phyloP scores from a whole-genome alignment of 1,284 basidiomycete genomes.

The Cryptococcus neoformans region DNA sequence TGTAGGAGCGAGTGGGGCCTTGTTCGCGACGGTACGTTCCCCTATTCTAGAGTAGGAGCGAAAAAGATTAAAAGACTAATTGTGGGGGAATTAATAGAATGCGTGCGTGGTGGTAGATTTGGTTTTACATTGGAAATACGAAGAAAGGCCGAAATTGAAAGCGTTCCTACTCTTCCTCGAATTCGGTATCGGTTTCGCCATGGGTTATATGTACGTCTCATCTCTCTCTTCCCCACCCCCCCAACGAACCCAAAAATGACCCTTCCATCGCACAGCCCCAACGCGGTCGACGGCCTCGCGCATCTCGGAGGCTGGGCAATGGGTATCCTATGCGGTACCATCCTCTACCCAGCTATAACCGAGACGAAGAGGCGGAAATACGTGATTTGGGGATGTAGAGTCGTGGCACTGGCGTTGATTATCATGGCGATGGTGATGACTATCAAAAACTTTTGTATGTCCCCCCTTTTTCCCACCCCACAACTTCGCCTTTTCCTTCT shows the following conservation, averaged over 20 bases:
- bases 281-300: slow-evolving; percentile 48
- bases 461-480: neutral
- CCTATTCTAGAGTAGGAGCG: neutral
- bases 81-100: slow-evolving; percentile 46
- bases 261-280: slow-evolving; percentile 29
- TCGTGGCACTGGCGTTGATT: slow-evolving; percentile 68
- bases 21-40: slow-evolving; percentile 68
- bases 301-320: slow-evolving; percentile 56
- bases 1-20: slow-evolving; percentile 89
- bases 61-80: neutral
- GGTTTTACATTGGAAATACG: slow-evolving; percentile 86
- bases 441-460: slow-evolving; percentile 72
- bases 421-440: slow-evolving; percentile 79
- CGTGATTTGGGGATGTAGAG: slow-evolving; percentile 69
- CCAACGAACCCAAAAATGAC: no score
- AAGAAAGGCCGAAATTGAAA: slow-evolving; percentile 71
- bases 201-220: slow-evolving; percentile 65
- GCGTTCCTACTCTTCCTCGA: slow-evolving; percentile 75
- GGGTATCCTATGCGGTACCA: slow-evolving; percentile 71
- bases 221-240: neutral
- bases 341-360: slow-evolving; percentile 87
- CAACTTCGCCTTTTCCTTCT: no score
- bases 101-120: slow-evolving; percentile 80
- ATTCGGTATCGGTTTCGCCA: slow-evolving; percentile 73
- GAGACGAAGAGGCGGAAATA: slow-evolving; percentile 66